Evolutionary conservation across 441 rosid genomes (phyloP).

Genomic region (Omphalea diandra): DNA sequence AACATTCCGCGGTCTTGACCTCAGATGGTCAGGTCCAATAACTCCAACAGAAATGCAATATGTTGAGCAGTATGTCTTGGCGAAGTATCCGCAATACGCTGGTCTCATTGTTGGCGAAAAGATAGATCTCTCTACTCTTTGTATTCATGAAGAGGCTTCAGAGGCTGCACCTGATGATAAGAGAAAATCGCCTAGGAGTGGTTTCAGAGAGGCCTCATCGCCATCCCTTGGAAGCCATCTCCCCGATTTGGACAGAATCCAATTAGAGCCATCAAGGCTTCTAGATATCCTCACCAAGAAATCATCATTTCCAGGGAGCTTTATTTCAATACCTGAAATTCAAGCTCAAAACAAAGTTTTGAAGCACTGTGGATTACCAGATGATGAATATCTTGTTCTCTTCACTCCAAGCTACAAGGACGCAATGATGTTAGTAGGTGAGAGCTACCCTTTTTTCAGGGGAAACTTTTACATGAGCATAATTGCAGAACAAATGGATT

Average conservation of each 20-base stretch:
- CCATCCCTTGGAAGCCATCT: constrained; percentile 48
- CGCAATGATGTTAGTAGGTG: constrained; percentile 72
- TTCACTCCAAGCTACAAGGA: constrained; percentile 67
- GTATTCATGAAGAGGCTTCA: constrained; percentile 51
- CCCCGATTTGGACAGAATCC: constrained; percentile 54
- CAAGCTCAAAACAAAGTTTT: constrained; percentile 61
- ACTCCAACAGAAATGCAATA: constrained; percentile 69
- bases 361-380: constrained; percentile 60
- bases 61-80: constrained; percentile 68
- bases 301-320: constrained; percentile 65
- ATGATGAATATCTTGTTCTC: constrained; percentile 58
- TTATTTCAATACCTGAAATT: constrained; percentile 74
- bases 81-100: constrained; percentile 75
- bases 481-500: constrained; percentile 43
- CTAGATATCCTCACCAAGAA: constrained; percentile 65
- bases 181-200: constrained; percentile 41
- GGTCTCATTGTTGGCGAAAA: constrained; percentile 59
- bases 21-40: constrained; percentile 81
- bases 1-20: constrained; percentile 68
- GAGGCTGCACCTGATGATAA: constrained; percentile 43
- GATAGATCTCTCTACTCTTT: constrained; percentile 61
- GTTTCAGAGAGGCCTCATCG: constrained; percentile 38
- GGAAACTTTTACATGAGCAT: constrained; percentile 65
- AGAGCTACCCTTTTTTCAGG: constrained; percentile 71
- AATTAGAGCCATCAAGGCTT: constrained; percentile 59